A percentile compares a stretch with the other conserved stretches of the same genome.
phyloP scores from a whole-genome alignment of 345 rosid genomes.

The Balakata baccata region DNA sequence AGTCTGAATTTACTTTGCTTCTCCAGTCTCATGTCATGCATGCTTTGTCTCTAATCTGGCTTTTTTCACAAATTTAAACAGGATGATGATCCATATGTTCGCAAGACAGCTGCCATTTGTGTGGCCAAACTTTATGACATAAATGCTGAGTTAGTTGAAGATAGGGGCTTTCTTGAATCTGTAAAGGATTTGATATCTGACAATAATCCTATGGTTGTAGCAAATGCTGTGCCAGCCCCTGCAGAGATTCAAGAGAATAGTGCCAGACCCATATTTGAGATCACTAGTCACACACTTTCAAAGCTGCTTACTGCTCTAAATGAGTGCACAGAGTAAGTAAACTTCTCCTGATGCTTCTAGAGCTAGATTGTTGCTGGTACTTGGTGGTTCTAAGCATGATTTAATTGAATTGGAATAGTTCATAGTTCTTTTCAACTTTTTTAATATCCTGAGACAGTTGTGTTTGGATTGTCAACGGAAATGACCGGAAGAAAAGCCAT shows the following conservation, averaged over 20 bases:
- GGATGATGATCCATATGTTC: slow-evolving; percentile 99
- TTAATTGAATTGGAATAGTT: background rate
- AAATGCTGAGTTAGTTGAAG: slow-evolving; percentile 98
- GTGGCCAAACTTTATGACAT: slow-evolving; percentile 99
- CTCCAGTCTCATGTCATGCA: background rate
- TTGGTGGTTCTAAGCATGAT: background rate
- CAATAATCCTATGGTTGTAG: slow-evolving; percentile 99
- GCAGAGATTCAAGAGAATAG: slow-evolving; percentile 98
- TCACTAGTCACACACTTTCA: slow-evolving; percentile 81
- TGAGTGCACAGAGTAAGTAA: slow-evolving; percentile 96
- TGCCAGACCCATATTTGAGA: slow-evolving; percentile 78
- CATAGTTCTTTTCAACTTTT: background rate
- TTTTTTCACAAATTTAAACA: slow-evolving; percentile 28
- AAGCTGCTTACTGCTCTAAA: slow-evolving; percentile 98
- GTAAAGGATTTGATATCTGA: slow-evolving; percentile 97
- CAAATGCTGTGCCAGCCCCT: slow-evolving; percentile 98
- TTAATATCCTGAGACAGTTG: background rate
- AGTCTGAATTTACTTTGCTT: background rate
- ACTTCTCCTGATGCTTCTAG: background rate
- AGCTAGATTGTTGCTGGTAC: background rate
- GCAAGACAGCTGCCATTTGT: slow-evolving; percentile 97
- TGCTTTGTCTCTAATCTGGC: slow-evolving; percentile 8
- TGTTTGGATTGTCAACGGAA: background rate
- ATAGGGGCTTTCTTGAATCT: slow-evolving; percentile 93
- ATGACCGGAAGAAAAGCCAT: background rate